Evolutionary conservation across 352 stramenopile genomes (phyloP), one percentile per base, ranked within the genome.

Genomic region (Phytophthora meadii): DNA sequence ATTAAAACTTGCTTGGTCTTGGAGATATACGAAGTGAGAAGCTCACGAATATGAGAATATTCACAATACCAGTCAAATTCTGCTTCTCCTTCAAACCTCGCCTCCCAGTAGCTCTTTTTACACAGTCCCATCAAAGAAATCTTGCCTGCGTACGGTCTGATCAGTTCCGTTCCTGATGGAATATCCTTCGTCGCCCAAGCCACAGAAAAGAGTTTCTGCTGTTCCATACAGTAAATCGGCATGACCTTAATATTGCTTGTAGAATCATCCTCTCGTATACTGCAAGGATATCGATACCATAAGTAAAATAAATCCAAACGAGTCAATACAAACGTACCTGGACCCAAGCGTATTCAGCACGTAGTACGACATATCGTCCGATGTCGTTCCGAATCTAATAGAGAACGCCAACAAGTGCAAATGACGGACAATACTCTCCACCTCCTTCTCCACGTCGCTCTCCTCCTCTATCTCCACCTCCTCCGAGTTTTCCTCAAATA

Each of bases 21-120:
- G 17, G 50, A 50, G 27, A 82, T 47, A 45, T 82, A 76, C 6
- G 58, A 71, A 5, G 14, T 54, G n/a, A 87, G 47, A 1, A 83
- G 32, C 12, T 77, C 55, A 27, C 72, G 67, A 58, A 87, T 72
- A 36, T 85, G 76, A 12, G 64, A 41, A 54, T 87, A 85, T 34
- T 76, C 45, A 47, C 79, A 87, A 52, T 87, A 87, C 76, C 78
- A 87, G 60, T 87, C 78, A 62, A 83, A 87, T 47, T 84, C 70
- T 0, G 70, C 76, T 54, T 87, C 76, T 4, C 62, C 69, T 49
- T 87, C 76, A 53, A 83, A 87, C 3, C 78, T 55, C 11, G 59
- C 70, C 45, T 84, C 76, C 78, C 78, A 87, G 49, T 87, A 87
- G 34, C 72, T 77, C 74, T 87, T 83, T 44, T 87, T 83, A 54